A percentile compares a stretch with the other conserved stretches of the same genome.
Conservation (phyloP, 768 basidiomycete genomes). For the Kwoniella newhampshirensis region DNA sequence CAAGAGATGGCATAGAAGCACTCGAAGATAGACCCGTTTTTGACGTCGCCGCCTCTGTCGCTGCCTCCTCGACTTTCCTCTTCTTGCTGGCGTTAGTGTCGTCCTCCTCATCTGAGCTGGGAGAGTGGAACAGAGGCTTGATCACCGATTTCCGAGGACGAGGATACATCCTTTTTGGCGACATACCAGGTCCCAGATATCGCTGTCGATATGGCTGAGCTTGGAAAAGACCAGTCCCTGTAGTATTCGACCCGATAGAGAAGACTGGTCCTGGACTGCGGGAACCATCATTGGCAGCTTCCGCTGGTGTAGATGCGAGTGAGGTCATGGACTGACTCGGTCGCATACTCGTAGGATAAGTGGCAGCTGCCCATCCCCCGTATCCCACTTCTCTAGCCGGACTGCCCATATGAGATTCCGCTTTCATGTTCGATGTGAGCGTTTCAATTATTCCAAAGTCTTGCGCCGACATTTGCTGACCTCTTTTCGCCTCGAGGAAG, state of each 20-base stretch:
- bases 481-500: conserved; percentile 38
- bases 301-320: conserved; percentile 11
- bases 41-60: background rate
- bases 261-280: conserved; percentile 16
- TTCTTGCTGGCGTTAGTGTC: conserved; percentile 7
- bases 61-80: conserved; percentile 9
- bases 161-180: conserved; percentile 25
- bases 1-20: conserved; percentile 15
- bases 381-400: background rate
- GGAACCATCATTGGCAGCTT: background rate
- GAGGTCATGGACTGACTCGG: conserved; percentile 2
- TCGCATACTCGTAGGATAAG: conserved; percentile 12
- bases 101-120: conserved; percentile 8
- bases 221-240: background rate
- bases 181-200: conserved; percentile 36
- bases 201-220: conserved; percentile 15
- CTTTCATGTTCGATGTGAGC: conserved; percentile 32
- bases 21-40: conserved; percentile 13
- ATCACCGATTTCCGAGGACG: conserved; percentile 19
- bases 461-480: conserved; percentile 28
- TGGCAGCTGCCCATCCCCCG: conserved; percentile 37
- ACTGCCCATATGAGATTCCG: conserved; percentile 24
- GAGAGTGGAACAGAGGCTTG: conserved; percentile 26
- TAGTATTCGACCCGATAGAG: conserved; percentile 9
- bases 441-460: conserved; percentile 37